These are phyloP conservation scores for Xerocomellus intermedius DNA, from an alignment of 768 basidiomycete genomes.

Conservation along the genomic window DNA sequence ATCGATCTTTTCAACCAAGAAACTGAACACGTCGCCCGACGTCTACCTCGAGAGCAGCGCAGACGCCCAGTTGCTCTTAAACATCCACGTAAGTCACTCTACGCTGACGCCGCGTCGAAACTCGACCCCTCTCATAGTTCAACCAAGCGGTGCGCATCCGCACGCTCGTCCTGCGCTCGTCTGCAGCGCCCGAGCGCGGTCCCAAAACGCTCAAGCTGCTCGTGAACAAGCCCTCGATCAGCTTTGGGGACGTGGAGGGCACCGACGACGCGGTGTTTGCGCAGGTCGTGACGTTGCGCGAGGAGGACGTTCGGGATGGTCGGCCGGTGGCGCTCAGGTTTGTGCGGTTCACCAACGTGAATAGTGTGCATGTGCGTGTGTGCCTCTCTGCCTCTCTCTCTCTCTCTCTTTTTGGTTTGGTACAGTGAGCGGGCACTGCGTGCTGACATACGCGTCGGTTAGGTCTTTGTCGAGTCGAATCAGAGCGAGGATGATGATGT, in stretches of 20 bases:
- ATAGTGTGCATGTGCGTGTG: constrained; percentile 53
- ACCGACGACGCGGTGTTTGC: constrained; percentile 48
- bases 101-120: neutral
- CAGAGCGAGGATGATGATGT: constrained; percentile 56
- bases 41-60: constrained; percentile 62
- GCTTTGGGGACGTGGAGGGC: constrained; percentile 65
- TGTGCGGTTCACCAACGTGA: constrained; percentile 71
- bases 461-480: constrained; percentile 72
- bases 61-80: constrained; percentile 71
- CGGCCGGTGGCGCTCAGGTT: constrained; percentile 53
- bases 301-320: constrained; percentile 45
- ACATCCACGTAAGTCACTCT: constrained; percentile 55
- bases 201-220: constrained; percentile 64
- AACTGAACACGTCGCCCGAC: constrained; percentile 42
- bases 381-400: no score
- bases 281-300: constrained; percentile 54
- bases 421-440: neutral
- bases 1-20: constrained; percentile 45
- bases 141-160: constrained; percentile 66
- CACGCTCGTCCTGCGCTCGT: constrained; percentile 51
- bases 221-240: constrained; percentile 56
- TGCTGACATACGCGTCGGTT: neutral
- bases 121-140: constrained; percentile 45
- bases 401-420: no score
- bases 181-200: constrained; percentile 38